A percentile compares a stretch with the other conserved stretches of the same genome.
Conservation (phyloP, 768 basidiomycete genomes). For the Serpula lacrymans region DNA sequence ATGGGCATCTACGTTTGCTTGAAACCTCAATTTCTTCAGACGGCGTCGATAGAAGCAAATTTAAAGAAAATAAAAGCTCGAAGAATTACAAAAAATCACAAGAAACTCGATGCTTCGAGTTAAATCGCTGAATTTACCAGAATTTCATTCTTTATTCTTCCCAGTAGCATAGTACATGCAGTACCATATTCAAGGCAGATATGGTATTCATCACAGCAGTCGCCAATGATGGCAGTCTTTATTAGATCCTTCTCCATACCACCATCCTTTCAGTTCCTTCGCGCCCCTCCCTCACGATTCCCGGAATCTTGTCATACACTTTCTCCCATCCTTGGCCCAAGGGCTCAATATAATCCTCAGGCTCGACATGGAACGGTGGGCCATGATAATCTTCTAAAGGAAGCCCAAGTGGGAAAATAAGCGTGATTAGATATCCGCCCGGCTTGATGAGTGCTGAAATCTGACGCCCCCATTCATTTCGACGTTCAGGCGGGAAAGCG, state of each 20-base stretch:
- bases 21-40: no score
- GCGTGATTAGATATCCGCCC: constrained; percentile 60
- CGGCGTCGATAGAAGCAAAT: no score
- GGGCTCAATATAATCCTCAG: constrained; percentile 51
- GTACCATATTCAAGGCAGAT: no score
- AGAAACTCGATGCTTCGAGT: no score
- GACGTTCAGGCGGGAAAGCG: constrained; percentile 55
- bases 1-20: no score
- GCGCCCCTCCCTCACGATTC: constrained; percentile 34
- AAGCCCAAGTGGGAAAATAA: constrained; percentile 55
- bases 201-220: not conserved
- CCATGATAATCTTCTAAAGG: constrained; percentile 45
- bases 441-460: constrained; percentile 55
- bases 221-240: not conserved
- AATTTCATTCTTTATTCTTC: no score
- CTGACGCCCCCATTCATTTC: constrained; percentile 56
- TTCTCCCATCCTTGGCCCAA: constrained; percentile 51
- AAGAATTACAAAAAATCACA: no score
- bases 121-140: no score
- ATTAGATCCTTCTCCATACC: constrained; percentile 45
- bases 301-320: constrained; percentile 50
- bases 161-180: no score
- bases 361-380: constrained; percentile 60
- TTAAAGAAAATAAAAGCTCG: no score
- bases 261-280: constrained; percentile 46